Evolutionary conservation across 2,329 filamentous ascomycete genomes (phyloP).

Genomic region (Microcyclosporella mali): DNA sequence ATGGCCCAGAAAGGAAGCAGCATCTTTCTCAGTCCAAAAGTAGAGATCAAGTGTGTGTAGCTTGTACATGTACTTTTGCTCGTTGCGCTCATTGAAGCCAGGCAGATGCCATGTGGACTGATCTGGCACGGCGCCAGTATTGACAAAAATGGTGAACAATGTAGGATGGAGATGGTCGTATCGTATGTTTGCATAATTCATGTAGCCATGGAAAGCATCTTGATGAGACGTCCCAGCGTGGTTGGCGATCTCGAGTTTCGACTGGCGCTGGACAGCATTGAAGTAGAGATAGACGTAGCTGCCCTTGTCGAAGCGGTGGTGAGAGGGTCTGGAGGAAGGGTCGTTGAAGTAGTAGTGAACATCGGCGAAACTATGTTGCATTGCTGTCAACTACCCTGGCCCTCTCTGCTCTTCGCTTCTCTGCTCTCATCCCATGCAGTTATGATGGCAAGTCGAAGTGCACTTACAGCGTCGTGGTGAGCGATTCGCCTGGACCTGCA

Average conservation of each 20-base stretch:
- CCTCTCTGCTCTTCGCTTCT: not conserved
- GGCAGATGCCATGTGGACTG: slow-evolving; percentile 65
- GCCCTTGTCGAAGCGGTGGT: slow-evolving; percentile 73
- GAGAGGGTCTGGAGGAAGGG: slow-evolving; percentile 60
- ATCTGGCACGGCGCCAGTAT: slow-evolving; percentile 42
- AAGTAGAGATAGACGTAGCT: slow-evolving; percentile 79
- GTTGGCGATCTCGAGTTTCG: slow-evolving; percentile 71
- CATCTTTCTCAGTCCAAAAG: slow-evolving; percentile 71
- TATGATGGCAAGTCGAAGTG: too few relatives aligned
- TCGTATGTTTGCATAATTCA: slow-evolving; percentile 51
- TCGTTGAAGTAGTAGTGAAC: slow-evolving; percentile 72
- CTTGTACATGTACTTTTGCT: slow-evolving; percentile 73
- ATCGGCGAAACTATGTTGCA: slow-evolving; percentile 67
- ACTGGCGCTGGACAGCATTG: slow-evolving; percentile 59
- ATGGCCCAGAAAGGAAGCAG: slow-evolving; percentile 62
- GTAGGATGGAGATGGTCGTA: slow-evolving; percentile 72
- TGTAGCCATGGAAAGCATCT: slow-evolving; percentile 68
- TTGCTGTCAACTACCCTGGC: not conserved
- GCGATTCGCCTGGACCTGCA: slow-evolving; percentile 42
- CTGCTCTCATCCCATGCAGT: not conserved
- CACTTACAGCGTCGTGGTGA: slow-evolving; percentile 43
- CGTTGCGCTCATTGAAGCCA: slow-evolving; percentile 63
- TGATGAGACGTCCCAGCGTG: slow-evolving; percentile 67
- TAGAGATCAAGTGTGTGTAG: slow-evolving; percentile 71
- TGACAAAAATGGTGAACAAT: slow-evolving; percentile 61